These are phyloP conservation scores for Jimgerdemannia flammicorona DNA, from an alignment of 192 early-diverging fungal genomes.

Conservation along the genomic window DNA sequence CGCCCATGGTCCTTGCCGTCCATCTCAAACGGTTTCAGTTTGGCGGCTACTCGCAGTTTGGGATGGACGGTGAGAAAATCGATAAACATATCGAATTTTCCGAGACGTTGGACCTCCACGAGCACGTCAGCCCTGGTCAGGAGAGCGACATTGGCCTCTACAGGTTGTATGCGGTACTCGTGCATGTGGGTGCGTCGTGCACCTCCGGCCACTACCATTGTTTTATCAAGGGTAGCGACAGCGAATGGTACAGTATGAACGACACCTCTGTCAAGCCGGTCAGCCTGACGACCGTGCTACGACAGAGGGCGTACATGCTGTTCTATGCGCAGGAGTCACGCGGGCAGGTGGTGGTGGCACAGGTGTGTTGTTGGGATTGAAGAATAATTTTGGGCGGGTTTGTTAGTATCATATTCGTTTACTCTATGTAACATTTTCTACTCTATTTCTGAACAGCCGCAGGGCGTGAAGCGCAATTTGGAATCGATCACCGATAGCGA, in stretches of 20 bases:
- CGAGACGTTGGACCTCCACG: constrained; percentile 55
- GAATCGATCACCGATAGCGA: neutral
- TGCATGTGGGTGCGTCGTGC: constrained; percentile 69
- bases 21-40: constrained; percentile 87
- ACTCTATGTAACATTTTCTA: neutral
- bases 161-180: constrained; percentile 71
- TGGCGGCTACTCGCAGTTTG: constrained; percentile 4
- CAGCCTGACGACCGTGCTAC: constrained; percentile 61
- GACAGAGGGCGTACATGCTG: constrained; percentile 79
- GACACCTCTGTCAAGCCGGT: constrained; percentile 71
- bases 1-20: constrained; percentile 67
- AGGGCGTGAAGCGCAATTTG: neutral
- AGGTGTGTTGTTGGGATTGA: neutral
- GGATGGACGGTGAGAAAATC: constrained; percentile 63
- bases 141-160: constrained; percentile 43
- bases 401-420: neutral
- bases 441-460: neutral
- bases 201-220: constrained; percentile 87
- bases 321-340: constrained; percentile 59
- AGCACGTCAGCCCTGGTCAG: constrained; percentile 46
- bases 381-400: neutral
- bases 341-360: neutral
- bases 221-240: constrained; percentile 68
- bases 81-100: constrained; percentile 58
- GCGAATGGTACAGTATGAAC: constrained; percentile 79